Conservation (phyloP, 202 grass and related monocot genomes). For the Panicum hallii region DNA sequence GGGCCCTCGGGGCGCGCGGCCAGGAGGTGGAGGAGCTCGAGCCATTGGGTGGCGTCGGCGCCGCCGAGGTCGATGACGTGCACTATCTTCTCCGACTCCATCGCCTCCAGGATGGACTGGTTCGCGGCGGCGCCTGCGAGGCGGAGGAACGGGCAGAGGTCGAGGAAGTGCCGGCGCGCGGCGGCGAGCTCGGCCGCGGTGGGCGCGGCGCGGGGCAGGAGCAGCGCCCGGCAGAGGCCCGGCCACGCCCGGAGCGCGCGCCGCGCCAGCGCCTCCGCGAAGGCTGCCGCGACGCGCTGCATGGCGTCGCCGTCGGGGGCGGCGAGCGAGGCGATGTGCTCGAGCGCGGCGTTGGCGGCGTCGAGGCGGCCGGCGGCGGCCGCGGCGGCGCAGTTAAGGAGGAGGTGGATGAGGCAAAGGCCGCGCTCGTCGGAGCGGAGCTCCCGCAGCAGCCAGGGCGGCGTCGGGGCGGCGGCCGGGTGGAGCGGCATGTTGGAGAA, state of each 20-base stretch:
- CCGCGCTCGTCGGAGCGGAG: conserved; percentile 86
- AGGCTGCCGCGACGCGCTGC: conserved; percentile 77
- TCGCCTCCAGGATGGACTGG: conserved; percentile 78
- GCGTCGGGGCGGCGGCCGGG: conserved; percentile 24
- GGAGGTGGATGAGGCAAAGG: conserved; percentile 87
- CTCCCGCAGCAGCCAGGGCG: conserved; percentile 56
- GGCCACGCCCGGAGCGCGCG: conserved; percentile 77
- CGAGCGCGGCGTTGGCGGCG: conserved; percentile 69
- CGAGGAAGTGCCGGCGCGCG: conserved; percentile 71
- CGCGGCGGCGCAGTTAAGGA: conserved; percentile 75
- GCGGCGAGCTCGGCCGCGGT: conserved; percentile 36
- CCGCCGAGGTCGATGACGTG: conserved; percentile 84
- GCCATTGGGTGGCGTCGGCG: conserved; percentile 74
- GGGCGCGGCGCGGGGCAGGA: conserved; percentile 37
- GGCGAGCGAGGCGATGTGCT: conserved; percentile 67
- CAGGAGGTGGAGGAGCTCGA: conserved; percentile 75
- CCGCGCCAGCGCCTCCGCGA: conserved; percentile 70
- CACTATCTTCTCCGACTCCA: conserved; percentile 85
- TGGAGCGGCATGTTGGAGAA: conserved; percentile 81
- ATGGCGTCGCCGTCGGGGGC: conserved; percentile 85
- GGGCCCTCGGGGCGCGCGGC: conserved; percentile 73
- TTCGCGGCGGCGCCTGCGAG: conserved; percentile 72
- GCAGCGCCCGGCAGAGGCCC: conserved; percentile 67
- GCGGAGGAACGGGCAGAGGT: conserved; percentile 91
- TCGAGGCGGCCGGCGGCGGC: conserved; percentile 59